Evolutionary conservation across 768 basidiomycete species (phyloP).

Genomic region (Hydnum rufescens): DNA sequence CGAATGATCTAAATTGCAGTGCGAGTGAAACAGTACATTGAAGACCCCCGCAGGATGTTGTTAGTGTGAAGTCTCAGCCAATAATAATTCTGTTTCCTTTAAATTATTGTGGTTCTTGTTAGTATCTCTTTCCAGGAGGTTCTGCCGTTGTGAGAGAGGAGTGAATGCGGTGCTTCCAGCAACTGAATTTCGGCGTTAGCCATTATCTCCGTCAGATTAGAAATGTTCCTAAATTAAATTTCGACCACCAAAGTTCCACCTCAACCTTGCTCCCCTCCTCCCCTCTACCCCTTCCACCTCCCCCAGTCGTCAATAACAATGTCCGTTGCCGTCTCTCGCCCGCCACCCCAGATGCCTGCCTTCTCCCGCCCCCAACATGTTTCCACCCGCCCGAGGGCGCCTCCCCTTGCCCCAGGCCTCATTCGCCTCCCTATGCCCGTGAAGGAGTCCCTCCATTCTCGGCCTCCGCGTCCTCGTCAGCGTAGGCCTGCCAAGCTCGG

Average conservation of each 20-base stretch:
- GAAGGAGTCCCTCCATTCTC: not conserved
- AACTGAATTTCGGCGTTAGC: too few species aligned
- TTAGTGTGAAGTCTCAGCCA: conserved; percentile 17
- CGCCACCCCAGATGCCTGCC: not conserved
- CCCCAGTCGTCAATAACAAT: conserved; percentile 2
- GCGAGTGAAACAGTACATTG: conserved; percentile 81
- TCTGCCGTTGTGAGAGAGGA: too few species aligned
- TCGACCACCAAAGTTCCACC: too few species aligned
- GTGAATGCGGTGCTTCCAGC: too few species aligned
- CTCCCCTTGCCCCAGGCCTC: not conserved
- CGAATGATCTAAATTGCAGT: conserved; percentile 27
- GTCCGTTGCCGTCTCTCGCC: conserved; percentile 6
- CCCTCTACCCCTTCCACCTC: not conserved
- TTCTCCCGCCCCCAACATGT: conserved; percentile 1
- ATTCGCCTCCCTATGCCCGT: not conserved
- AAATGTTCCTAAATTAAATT: too few species aligned
- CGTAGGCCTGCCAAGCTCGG: too few species aligned
- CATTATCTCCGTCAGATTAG: too few species aligned
- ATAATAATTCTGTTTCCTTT: not conserved
- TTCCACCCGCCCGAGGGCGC: not conserved
- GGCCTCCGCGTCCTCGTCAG: not conserved
- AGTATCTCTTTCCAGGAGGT: too few species aligned
- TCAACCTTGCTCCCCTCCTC: conserved; percentile 5
- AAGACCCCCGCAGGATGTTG: conserved; percentile 87
- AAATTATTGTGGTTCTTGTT: not conserved